Conservation (phyloP, 345 rosid species). For the Populus davidiana region DNA sequence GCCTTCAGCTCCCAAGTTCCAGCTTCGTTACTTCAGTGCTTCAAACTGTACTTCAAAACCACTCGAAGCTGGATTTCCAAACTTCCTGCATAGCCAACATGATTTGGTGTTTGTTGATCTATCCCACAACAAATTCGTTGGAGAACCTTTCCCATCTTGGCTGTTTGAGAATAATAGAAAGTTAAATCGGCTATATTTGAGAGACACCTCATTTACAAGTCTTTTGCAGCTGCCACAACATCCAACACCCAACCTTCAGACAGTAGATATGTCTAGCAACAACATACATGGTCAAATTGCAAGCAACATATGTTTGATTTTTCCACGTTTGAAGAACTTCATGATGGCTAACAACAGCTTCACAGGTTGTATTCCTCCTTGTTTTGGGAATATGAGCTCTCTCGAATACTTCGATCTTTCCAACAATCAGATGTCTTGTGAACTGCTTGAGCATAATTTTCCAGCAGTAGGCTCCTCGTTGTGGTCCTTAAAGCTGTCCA, state of each 20-base stretch:
- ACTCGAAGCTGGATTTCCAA: no score
- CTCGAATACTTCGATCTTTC: slow-evolving; percentile 7
- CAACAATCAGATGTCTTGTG: neutral
- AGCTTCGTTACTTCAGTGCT: no score
- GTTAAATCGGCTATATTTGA: neutral
- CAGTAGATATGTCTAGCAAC: slow-evolving; percentile 9
- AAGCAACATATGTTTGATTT: neutral
- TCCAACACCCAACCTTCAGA: neutral
- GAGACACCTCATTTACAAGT: neutral
- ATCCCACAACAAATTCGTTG: neutral
- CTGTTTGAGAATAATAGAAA: slow-evolving; percentile 24
- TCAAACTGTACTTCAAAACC: no score
- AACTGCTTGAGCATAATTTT: neutral
- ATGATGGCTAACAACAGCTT: slow-evolving; percentile 10
- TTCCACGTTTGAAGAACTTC: neutral
- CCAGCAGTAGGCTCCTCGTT: neutral
- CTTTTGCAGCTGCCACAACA: neutral
- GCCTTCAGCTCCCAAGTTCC: no score
- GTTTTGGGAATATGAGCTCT: neutral
- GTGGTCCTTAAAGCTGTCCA: neutral
- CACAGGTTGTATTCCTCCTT: slow-evolving; percentile 22
- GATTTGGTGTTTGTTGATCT: slow-evolving; percentile 9
- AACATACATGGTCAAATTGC: slow-evolving; percentile 10
- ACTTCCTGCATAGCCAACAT: neutral
- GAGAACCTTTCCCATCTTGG: slow-evolving; percentile 23